Conservation (phyloP, 2,329 filamentous ascomycete species). For the Colletotrichum sp. region DNA sequence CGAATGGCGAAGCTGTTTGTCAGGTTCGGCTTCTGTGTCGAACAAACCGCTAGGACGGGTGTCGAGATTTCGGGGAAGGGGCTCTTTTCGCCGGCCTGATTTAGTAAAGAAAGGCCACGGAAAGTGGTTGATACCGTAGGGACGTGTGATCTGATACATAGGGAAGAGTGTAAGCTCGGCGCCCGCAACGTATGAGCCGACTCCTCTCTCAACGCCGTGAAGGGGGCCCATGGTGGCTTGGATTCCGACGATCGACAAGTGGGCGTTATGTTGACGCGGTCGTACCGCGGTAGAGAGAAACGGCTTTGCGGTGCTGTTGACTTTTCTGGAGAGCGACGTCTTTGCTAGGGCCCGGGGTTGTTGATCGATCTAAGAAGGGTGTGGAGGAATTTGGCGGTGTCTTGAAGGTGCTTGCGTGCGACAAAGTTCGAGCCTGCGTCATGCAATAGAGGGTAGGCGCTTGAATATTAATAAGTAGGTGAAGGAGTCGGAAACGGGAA, state of each 20-base stretch:
- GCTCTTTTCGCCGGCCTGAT: neutral
- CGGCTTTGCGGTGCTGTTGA: no score
- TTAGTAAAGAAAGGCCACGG: accelerated
- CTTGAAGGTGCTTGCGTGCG: no score
- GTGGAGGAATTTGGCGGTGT: accelerated
- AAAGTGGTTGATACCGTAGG: neutral
- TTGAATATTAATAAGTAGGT: no score
- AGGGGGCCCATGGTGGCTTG: neutral
- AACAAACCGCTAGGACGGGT: neutral
- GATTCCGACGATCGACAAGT: accelerated
- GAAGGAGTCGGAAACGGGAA: accelerated
- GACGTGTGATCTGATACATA: accelerated
- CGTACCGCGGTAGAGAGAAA: accelerated
- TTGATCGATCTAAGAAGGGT: accelerated
- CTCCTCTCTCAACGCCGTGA: accelerated
- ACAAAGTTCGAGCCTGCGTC: accelerated
- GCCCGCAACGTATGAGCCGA: neutral
- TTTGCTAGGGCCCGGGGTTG: no score
- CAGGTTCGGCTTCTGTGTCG: neutral
- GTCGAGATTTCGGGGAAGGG: neutral
- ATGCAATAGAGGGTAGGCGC: no score
- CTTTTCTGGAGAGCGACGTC: accelerated
- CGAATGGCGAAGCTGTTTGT: neutral
- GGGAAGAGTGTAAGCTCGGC: accelerated
- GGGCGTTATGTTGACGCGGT: no score